A percentile compares a stretch with the other conserved stretches of the same genome.
phyloP scores from a whole-genome alignment of 495 filamentous ascomycete genomes.

The Pseudomonodictys pantanalensis region DNA sequence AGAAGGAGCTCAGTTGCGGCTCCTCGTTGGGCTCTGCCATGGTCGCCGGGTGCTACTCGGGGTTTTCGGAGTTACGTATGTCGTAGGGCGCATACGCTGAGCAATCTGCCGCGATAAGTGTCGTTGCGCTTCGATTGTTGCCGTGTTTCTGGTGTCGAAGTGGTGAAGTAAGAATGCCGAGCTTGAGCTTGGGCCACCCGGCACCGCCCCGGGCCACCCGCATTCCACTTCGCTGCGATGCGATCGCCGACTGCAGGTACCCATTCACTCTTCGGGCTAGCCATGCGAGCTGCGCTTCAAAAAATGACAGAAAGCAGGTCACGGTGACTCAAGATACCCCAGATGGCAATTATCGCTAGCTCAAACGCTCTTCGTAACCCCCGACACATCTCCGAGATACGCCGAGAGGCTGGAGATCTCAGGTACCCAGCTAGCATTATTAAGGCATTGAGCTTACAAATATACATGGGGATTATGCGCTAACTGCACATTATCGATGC shows the following conservation, averaged over 20 bases:
- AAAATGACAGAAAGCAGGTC: too few species aligned
- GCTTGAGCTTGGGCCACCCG: too few species aligned
- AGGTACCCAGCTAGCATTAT: neutral
- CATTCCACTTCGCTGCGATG: too few species aligned
- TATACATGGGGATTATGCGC: neutral
- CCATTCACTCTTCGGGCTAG: too few species aligned
- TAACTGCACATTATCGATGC: neutral
- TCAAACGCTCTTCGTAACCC: neutral
- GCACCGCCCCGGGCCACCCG: too few species aligned
- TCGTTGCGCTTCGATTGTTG: too few species aligned
- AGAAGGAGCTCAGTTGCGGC: conserved; percentile 52
- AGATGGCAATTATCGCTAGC: neutral
- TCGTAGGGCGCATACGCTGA: too few species aligned
- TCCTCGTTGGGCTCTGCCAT: conserved; percentile 51
- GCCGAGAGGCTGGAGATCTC: neutral
- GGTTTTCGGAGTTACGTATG: neutral
- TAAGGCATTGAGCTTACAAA: neutral
- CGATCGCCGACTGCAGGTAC: too few species aligned
- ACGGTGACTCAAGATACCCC: neutral
- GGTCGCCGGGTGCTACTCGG: neutral
- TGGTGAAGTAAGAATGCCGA: too few species aligned
- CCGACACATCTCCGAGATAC: neutral
- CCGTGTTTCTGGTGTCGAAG: too few species aligned
- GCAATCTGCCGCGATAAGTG: too few species aligned
- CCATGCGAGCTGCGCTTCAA: too few species aligned